Base-by-base conservation (phyloP, 1,284 basidiomycete species). In the Tilletia indica region DNA sequence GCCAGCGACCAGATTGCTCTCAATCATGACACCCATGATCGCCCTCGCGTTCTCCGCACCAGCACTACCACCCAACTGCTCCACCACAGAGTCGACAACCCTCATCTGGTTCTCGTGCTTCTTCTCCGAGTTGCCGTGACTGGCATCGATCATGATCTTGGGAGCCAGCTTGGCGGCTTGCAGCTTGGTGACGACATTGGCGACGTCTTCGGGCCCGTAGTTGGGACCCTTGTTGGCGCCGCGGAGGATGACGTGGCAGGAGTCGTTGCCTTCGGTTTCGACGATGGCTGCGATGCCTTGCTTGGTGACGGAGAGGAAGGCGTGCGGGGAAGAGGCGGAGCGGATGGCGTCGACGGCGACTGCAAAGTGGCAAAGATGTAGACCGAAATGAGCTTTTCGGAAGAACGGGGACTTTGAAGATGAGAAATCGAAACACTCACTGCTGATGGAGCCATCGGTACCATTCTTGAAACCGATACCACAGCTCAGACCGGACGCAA, bases 11-110 rank as follows among this genome's bases (percentile, higher is more conserved):
- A 98, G 88, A 85, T 99, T 96, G 67, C 91, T 93, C 86, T 99
- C 97, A 74, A 98, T 89, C 97, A 99, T 99, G 73, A 97, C 94
- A 72, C 96, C 96, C 88, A 97, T 91, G 78, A 99, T 93, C 82
- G 89, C 88, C 68, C 76, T 76, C 2, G 73, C 70, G 45, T 66
- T 69, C 6, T 51, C 68, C 12, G 61, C 61, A 36, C 68, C 68
- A 3, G 36, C 51, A 8, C 25, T 36, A 38, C 61, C 61, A 4
- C 70, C 21, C 49, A 82, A 75, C 70, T 82, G 82, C 42, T 72
- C 51, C 79, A 92, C 84, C 72, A 89, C 85, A 74, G 87, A 86
- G 21, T 86, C 80, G 34, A 87, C 87, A 48, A 89, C 88, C 68
- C 86, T 82, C 58, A 87, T 85, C 80, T 89, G 89, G 76, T 87